Base-by-base conservation (phyloP, 2,329 filamentous ascomycete species). In the Cadophora sp. region DNA sequence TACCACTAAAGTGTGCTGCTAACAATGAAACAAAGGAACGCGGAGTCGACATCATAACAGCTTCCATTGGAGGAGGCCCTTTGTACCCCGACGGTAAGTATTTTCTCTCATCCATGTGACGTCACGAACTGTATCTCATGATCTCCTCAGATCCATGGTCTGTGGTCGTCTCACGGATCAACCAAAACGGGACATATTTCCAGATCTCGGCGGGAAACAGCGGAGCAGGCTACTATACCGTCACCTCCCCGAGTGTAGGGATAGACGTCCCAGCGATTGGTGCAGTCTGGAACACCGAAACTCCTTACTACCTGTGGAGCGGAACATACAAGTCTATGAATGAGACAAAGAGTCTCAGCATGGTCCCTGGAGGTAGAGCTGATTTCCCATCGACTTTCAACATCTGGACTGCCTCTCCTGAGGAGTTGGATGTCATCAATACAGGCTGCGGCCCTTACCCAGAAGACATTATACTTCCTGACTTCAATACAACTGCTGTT, bases 11-110 rank as follows among this genome's bases (percentile, higher is more conserved):
- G 7, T 9, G 1, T 1, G 9, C 14, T 4, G 14, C 34, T 37
- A 12, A 37, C 34, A 1, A 9, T 37, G 34, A 8, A 2, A 12
- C 34, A 43, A 14, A 66, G 74, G 62, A 69, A 7, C 71, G 73
- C 53, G 70, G 70, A 14, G 71, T 72, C 34, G 70, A 76, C 50
- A 51, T 76, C 29, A 67, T 76, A 27, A 74, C 72, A 31, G 73
- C 74, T 67, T 74, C 74, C 4, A 48, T 76, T 1, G 69, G 71
- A 1, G 19, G 1, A 19, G 14, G 6, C 2, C 12, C 22, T 2
- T 9, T 4, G 7, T 55, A 37, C 8, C 34, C 61, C 12, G 61
- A 64, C 27, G 22, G 61, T 64, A n/a, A 9, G 61, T 53, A n/a
- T n/a, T n/a, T 3, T 43, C 16, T 3, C 14, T 19, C 14, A 12